A percentile compares a stretch with the other conserved stretches of the same genome.
Evolutionary conservation across 2,329 filamentous ascomycete genomes (phyloP).

Genomic region (Huntiella bhutanensis): DNA sequence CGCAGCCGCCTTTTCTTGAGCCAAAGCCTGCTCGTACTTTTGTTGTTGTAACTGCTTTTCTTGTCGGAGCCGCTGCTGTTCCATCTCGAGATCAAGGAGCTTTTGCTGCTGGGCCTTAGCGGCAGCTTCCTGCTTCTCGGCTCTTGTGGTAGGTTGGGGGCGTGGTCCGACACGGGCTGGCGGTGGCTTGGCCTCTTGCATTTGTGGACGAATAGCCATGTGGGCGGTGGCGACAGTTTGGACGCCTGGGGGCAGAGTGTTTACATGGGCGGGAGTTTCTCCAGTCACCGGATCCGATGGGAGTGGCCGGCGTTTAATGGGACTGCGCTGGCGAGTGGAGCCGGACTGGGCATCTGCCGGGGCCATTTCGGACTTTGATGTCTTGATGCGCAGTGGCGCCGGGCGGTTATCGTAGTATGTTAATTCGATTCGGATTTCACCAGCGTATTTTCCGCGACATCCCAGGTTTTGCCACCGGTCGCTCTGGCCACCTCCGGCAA

Average conservation of each 20-base stretch:
- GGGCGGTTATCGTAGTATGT: constrained; percentile 87
- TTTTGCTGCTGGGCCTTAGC: constrained; percentile 15
- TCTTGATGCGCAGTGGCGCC: constrained; percentile 20
- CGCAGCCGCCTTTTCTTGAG: constrained; percentile 16
- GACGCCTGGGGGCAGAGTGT: not conserved
- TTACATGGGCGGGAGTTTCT: constrained; percentile 22
- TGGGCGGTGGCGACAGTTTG: constrained; percentile 2
- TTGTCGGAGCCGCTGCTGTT: constrained; percentile 13
- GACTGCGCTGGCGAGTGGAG: constrained; percentile 30
- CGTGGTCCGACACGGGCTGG: constrained; percentile 10
- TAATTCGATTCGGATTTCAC: constrained; percentile 84
- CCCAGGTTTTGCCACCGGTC: constrained; percentile 81
- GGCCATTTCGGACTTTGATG: constrained; percentile 20
- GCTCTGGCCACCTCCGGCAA: constrained; percentile 75
- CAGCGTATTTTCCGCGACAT: constrained; percentile 87
- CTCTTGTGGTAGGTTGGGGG: constrained; percentile 12
- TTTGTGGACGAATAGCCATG: constrained; percentile 10
- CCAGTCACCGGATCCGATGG: constrained; percentile 57
- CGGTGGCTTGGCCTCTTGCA: constrained; percentile 9
- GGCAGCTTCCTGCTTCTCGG: constrained; percentile 9
- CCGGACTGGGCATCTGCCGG: constrained; percentile 10
- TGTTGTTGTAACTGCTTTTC: constrained; percentile 20
- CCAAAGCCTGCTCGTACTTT: constrained; percentile 18
- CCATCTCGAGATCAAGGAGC: constrained; percentile 16
- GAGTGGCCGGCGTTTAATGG: constrained; percentile 66